phyloP scores from a whole-genome alignment of 768 basidiomycete species.

The Cubamyces lactineus region DNA sequence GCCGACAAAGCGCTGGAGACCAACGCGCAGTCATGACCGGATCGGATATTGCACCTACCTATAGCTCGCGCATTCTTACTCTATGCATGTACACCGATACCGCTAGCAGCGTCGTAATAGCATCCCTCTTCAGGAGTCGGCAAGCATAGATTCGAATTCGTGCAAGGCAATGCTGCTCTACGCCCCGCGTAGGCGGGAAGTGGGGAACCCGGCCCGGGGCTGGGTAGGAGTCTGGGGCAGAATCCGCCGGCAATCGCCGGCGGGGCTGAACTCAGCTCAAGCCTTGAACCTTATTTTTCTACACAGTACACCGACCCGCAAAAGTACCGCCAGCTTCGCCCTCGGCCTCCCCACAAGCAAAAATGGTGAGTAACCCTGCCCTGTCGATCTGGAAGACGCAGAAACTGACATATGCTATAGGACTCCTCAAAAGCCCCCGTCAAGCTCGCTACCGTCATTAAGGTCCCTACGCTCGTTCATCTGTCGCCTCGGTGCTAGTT shows the following conservation, averaged over 20 bases:
- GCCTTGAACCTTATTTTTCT: constrained; percentile 37
- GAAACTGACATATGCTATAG: constrained; percentile 42
- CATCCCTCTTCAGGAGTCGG: too few relatives aligned
- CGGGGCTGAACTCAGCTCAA: constrained; percentile 15
- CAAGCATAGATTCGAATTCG: too few relatives aligned
- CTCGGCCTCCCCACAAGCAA: constrained; percentile 32
- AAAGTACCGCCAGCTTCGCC: constrained; percentile 33
- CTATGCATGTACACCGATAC: constrained; percentile 7
- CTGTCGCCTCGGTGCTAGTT: background rate
- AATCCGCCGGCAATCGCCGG: constrained; percentile 29
- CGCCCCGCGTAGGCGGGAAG: too few relatives aligned
- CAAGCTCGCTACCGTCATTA: constrained; percentile 97
- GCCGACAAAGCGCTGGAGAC: constrained; percentile 7
- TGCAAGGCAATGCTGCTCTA: too few relatives aligned
- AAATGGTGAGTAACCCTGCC: constrained; percentile 33
- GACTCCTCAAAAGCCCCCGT: constrained; percentile 90
- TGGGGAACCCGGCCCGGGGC: background rate
- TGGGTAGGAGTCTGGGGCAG: constrained; percentile 10
- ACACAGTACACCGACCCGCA: constrained; percentile 33
- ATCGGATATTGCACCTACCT: background rate
- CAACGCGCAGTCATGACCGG: background rate
- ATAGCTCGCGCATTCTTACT: background rate
- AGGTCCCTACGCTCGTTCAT: constrained; percentile 46
- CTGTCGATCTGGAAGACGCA: background rate
- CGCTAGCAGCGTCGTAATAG: background rate